Evolutionary conservation across 306 rosid genomes (phyloP).

Genomic region (Citrullus amarus): DNA sequence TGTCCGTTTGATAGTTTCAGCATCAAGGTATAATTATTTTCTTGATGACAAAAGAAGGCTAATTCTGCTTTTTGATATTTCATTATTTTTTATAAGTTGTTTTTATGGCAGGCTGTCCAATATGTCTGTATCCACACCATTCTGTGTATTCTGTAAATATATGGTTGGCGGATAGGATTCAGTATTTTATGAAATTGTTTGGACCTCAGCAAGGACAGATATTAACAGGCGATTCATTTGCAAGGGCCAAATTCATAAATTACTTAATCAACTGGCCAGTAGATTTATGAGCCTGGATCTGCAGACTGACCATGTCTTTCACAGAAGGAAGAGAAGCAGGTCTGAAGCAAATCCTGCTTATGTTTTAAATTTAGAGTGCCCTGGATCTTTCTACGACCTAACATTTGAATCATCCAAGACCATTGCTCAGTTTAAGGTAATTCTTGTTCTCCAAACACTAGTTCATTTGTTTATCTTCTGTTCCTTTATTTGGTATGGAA

Average conservation of each 20-base stretch:
- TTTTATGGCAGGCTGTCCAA: slow-evolving; percentile 66
- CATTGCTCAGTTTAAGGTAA: slow-evolving; percentile 71
- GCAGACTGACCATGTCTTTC: slow-evolving; percentile 22
- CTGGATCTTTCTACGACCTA: slow-evolving; percentile 64
- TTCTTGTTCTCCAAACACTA: background rate
- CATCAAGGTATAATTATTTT: slow-evolving; percentile 42
- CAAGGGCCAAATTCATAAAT: slow-evolving; percentile 87
- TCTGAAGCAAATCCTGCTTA: slow-evolving; percentile 50
- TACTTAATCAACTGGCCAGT: slow-evolving; percentile 63
- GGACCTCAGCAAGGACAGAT: slow-evolving; percentile 69
- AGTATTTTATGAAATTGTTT: slow-evolving; percentile 7
- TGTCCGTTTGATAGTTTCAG: slow-evolving; percentile 39
- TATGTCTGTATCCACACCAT: slow-evolving; percentile 80
- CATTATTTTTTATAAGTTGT: background rate
- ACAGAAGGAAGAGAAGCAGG: slow-evolving; percentile 60
- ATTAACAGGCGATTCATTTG: slow-evolving; percentile 66
- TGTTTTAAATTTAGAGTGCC: slow-evolving; percentile 70
- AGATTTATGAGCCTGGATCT: slow-evolving; percentile 37
- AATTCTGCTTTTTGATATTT: slow-evolving; percentile 1
- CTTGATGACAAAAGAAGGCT: slow-evolving; percentile 14
- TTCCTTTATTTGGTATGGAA: background rate
- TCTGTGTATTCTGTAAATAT: slow-evolving; percentile 18
- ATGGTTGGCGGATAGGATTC: slow-evolving; percentile 20
- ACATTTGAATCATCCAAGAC: slow-evolving; percentile 82
- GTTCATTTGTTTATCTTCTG: background rate